Evolutionary conservation across 208 protist species (phyloP).

Genomic region (Leishmania mexicana): DNA sequence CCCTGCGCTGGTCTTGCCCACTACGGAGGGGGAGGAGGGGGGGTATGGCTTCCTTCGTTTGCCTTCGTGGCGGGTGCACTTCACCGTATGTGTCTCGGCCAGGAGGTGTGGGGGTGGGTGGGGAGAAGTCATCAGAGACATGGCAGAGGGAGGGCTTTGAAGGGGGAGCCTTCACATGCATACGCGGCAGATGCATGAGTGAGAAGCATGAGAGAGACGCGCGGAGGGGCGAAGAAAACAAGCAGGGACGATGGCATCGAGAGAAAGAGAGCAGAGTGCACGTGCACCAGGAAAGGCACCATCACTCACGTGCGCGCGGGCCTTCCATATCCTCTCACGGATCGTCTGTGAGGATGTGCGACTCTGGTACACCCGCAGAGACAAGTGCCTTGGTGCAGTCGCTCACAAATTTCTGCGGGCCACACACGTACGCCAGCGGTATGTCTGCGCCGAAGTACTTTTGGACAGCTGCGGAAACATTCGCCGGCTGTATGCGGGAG

Average conservation of each 20-base stretch:
- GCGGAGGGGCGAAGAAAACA: neutral
- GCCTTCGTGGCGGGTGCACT: neutral
- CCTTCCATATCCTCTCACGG: slow-evolving; percentile 11
- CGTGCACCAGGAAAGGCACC: neutral
- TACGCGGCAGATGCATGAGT: neutral
- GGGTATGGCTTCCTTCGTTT: neutral
- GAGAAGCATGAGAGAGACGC: neutral
- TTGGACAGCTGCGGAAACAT: slow-evolving; percentile 41
- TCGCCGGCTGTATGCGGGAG: slow-evolving; percentile 29
- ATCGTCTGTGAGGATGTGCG: slow-evolving; percentile 69
- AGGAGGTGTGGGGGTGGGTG: neutral
- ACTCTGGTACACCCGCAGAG: slow-evolving; percentile 51
- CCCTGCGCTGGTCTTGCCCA: neutral
- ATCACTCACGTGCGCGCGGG: neutral
- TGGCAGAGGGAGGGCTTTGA: too few species aligned
- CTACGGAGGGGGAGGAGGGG: neutral
- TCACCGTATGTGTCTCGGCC: neutral
- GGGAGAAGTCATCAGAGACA: too few species aligned
- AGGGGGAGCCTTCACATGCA: neutral
- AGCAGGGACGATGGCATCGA: neutral
- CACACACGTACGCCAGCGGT: slow-evolving; percentile 73
- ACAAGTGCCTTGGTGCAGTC: slow-evolving; percentile 45
- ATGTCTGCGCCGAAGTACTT: slow-evolving; percentile 41
- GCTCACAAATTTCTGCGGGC: slow-evolving; percentile 55
- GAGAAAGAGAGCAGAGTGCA: neutral